Evolutionary conservation across 2,329 filamentous ascomycete species (phyloP), one percentile per base, ranked within the genome.

Genomic region (Emydomyces testavorans): DNA sequence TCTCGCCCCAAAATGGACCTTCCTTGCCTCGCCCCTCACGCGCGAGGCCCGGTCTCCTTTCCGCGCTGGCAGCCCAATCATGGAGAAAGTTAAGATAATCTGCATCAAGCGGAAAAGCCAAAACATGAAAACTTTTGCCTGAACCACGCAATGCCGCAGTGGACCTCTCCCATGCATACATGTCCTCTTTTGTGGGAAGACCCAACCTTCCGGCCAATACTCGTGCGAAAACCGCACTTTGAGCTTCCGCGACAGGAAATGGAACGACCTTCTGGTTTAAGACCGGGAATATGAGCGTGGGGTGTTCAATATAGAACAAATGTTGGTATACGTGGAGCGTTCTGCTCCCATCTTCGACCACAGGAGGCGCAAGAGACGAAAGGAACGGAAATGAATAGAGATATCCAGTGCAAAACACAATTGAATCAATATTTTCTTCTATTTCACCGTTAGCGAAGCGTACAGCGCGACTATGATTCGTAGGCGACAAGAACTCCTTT

Each of bases 321-420:
- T 96, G 87, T 54, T 86, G 73, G 62, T 88, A 94, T 2, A 89
- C 66, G 28, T 82, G 79, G 52, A 80, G 71, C 0, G 89, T 80
- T 23, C 83, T 76, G 28, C 74, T 75, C 0, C 89, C 89, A 47
- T 79, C 76, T 0, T 76, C 80, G 48, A 89, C 73, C 1, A 87
- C 61, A 0, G 77, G 70, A 0, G 79, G 73, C 1, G 63, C 46
- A 2, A 78, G 59, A 0, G 62, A 62, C 2, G 65, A 62, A 2
- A 81, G 61, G 59, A 94, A 95, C 0, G 88, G 87, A 50, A 83
- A 84, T 4, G 82, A 80, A 65, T 85, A 94, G 49, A 94, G 77
- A 58, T 93, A 96, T 0, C 90, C 90, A 0, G 90, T 95, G 62
- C 85, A 89, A 64, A 90, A 95, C 23, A 96, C 62, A 4, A 95